These are phyloP conservation scores for Paramarasmius palmivorus DNA, from an alignment of 1,284 basidiomycete genomes.

Conservation along the genomic window DNA sequence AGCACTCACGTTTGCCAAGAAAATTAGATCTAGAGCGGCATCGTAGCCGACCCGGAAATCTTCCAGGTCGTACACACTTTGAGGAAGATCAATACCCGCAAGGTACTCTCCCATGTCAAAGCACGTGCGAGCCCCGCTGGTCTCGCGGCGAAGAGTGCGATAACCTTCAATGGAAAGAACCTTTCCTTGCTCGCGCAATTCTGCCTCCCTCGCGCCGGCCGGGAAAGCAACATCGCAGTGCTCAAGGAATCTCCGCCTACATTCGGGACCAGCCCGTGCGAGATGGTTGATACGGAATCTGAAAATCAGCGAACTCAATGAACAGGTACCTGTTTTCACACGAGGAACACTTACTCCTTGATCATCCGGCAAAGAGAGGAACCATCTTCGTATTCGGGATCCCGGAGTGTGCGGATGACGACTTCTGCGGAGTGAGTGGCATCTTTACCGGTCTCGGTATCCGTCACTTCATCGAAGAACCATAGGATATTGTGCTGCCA, in stretches of 20 bases:
- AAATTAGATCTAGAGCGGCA: background rate
- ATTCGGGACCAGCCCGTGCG: background rate
- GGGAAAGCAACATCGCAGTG: background rate
- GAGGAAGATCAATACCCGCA: background rate
- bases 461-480: slow-evolving; percentile 49
- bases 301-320: background rate
- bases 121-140: background rate
- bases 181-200: background rate
- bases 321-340: background rate
- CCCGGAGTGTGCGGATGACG: slow-evolving; percentile 36
- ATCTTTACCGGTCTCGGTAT: slow-evolving; percentile 41
- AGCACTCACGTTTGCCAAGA: background rate
- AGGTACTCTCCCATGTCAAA: background rate
- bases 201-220: background rate
- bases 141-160: background rate
- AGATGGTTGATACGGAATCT: slow-evolving; percentile 3
- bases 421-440: slow-evolving; percentile 38
- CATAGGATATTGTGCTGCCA: slow-evolving; percentile 43
- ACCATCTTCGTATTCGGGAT: slow-evolving; percentile 36
- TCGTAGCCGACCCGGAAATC: background rate
- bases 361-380: slow-evolving; percentile 41
- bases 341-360: slow-evolving; percentile 34
- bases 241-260: background rate
- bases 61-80: background rate
- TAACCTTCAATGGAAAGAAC: background rate